A percentile compares a stretch with the other conserved stretches of the same genome.
Conservation (phyloP, 352 stramenopile genomes). For the Phytopythium cucurbitacearum region DNA sequence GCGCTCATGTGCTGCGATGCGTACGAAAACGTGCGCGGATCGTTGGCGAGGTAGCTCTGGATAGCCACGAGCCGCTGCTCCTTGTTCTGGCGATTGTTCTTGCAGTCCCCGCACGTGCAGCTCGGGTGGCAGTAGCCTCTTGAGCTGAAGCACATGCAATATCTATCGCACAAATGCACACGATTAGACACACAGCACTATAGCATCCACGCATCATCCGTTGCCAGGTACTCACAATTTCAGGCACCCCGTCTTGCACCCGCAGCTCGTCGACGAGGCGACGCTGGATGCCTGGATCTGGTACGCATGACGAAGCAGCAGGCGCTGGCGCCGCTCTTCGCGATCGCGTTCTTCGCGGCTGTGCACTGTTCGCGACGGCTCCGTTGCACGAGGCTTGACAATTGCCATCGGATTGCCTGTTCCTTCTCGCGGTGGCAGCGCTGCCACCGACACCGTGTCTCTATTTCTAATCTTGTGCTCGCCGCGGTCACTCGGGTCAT, state of each 20-base stretch:
- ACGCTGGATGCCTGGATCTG: slow-evolving; percentile 72
- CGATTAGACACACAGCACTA: slow-evolving; percentile 11
- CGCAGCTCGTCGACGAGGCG: slow-evolving; percentile 69
- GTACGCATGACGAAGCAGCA: slow-evolving; percentile 53
- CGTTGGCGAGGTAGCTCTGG: slow-evolving; percentile 69
- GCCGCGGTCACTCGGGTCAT: not conserved
- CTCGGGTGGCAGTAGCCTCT: slow-evolving; percentile 71
- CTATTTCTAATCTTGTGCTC: not conserved
- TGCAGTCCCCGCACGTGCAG: slow-evolving; percentile 72
- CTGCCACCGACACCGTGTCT: not conserved
- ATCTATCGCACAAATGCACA: slow-evolving; percentile 8
- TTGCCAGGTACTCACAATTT: slow-evolving; percentile 48
- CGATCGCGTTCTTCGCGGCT: slow-evolving; percentile 24
- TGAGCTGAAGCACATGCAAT: slow-evolving; percentile 82
- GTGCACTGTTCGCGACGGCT: slow-evolving; percentile 11
- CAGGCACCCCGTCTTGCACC: slow-evolving; percentile 82
- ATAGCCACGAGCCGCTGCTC: slow-evolving; percentile 73
- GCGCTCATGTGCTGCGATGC: slow-evolving; percentile 26
- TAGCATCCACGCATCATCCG: not conserved
- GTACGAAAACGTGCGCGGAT: slow-evolving; percentile 73
- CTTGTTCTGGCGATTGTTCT: slow-evolving; percentile 52
- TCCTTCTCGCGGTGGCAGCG: slow-evolving; percentile 1
- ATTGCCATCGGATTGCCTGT: not conserved
- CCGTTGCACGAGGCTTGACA: slow-evolving; percentile 3
- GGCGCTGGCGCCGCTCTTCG: slow-evolving; percentile 38